phyloP scores from a whole-genome alignment of 129 eudicot species.

The Ambrosia artemisiifolia region DNA sequence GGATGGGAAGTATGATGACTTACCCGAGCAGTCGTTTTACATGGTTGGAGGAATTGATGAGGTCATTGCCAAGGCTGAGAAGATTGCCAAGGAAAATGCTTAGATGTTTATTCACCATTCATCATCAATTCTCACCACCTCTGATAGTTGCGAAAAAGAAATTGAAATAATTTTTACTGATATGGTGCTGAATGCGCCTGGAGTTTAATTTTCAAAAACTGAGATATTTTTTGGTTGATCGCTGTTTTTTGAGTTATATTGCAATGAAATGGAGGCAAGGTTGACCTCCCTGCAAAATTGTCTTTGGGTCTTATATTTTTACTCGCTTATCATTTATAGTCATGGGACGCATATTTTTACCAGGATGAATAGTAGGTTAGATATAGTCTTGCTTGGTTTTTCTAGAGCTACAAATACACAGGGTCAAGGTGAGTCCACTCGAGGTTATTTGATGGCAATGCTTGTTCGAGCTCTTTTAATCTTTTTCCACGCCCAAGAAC shows the following conservation, averaged over 20 bases:
- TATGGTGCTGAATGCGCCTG: slow-evolving; percentile 41
- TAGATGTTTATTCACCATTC: slow-evolving; percentile 17
- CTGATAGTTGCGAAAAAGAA: slow-evolving; percentile 44
- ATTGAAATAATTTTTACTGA: slow-evolving; percentile 39
- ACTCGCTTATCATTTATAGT: too few relatives aligned
- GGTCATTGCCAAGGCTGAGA: slow-evolving; percentile 95
- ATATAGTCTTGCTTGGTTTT: not conserved
- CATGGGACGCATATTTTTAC: too few relatives aligned
- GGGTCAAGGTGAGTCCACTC: not conserved
- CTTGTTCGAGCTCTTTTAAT: slow-evolving; percentile 27
- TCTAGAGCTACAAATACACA: not conserved
- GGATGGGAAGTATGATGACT: slow-evolving; percentile 94
- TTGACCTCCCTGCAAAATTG: slow-evolving; percentile 30
- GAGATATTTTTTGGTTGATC: slow-evolving; percentile 28
- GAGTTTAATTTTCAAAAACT: slow-evolving; percentile 38
- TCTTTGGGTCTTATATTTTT: slow-evolving; percentile 17
- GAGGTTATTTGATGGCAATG: not conserved
- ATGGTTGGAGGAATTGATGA: slow-evolving; percentile 99
- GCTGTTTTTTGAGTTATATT: slow-evolving; percentile 30
- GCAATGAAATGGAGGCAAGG: slow-evolving; percentile 42
- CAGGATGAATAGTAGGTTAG: too few relatives aligned
- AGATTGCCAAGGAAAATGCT: slow-evolving; percentile 88
- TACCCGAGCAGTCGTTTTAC: slow-evolving; percentile 88
- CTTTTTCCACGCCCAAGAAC: slow-evolving; percentile 28
- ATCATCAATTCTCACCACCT: slow-evolving; percentile 16